Percentiles rank a stretch among this genome's conserved stretches.
phyloP scores from a whole-genome alignment of 2,329 filamentous ascomycete species.

The Ustilaginoidea virens region DNA sequence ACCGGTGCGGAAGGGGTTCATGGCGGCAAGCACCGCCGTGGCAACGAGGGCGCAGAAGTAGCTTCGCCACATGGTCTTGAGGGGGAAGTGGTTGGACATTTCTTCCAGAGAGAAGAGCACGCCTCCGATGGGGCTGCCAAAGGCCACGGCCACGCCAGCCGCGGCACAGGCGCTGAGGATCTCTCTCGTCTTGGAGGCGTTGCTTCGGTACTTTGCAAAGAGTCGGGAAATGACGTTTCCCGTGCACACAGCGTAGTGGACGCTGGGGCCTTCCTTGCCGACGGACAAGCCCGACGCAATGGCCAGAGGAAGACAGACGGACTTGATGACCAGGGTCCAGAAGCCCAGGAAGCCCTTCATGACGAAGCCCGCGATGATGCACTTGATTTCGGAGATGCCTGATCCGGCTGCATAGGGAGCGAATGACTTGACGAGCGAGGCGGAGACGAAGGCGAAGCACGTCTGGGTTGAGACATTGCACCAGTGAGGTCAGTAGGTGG shows the following conservation, averaged over 20 bases:
- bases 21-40: conserved; percentile 78
- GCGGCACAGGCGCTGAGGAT: conserved; percentile 90
- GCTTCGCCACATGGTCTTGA: conserved; percentile 95
- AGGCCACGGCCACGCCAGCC: conserved; percentile 89
- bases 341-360: conserved; percentile 96
- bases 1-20: conserved; percentile 95
- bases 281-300: conserved; percentile 91
- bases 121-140: conserved; percentile 92
- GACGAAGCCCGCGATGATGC: conserved; percentile 94
- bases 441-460: conserved; percentile 67
- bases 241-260: conserved; percentile 97
- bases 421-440: conserved; percentile 74
- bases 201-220: conserved; percentile 82
- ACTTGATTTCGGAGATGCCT: conserved; percentile 98
- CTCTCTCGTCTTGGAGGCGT: conserved; percentile 87
- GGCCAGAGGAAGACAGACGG: conserved; percentile 73
- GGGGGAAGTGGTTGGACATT: conserved; percentile 90
- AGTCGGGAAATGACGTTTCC: conserved; percentile 90
- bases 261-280: conserved; percentile 92
- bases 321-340: conserved; percentile 89
- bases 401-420: conserved; percentile 93
- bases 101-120: conserved; percentile 95
- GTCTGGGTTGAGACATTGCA: too few relatives aligned
- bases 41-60: conserved; percentile 96
- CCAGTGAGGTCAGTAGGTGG: too few relatives aligned